Evolutionary conservation across 345 rosid genomes (phyloP).

Genomic region (Eucalyptus globulus): DNA sequence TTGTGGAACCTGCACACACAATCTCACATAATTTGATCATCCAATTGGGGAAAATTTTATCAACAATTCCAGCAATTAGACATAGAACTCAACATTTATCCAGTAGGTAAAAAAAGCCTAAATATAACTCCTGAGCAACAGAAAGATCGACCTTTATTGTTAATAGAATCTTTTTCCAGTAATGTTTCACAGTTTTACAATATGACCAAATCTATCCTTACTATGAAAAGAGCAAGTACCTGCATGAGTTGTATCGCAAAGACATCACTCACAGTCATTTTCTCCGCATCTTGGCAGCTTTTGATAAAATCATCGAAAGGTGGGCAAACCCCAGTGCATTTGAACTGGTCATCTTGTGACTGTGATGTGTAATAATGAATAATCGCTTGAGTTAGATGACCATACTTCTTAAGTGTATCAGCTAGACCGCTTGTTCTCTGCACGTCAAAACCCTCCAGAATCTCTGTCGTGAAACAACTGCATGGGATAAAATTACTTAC

Average conservation of each 20-base stretch:
- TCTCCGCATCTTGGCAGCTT: constrained; percentile 72
- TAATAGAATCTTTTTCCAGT: not conserved
- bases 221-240: constrained; percentile 26
- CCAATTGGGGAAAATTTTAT: not conserved
- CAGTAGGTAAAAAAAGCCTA: not conserved
- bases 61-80: not conserved
- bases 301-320: constrained; percentile 42
- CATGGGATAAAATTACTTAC: not conserved
- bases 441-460: constrained; percentile 86
- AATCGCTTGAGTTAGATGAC: constrained; percentile 59
- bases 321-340: constrained; percentile 28
- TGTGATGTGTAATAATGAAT: constrained; percentile 38
- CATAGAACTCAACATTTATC: not conserved
- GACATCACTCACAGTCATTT: constrained; percentile 78
- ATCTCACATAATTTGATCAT: not conserved
- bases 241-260: constrained; percentile 94
- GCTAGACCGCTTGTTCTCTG: constrained; percentile 62
- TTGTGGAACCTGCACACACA: constrained; percentile 55
- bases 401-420: constrained; percentile 74
- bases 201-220: not conserved
- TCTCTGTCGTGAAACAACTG: constrained; percentile 93
- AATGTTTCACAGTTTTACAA: not conserved
- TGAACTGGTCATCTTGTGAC: constrained; percentile 19
- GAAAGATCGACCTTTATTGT: not conserved
- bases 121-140: not conserved